phyloP scores from a whole-genome alignment of 495 filamentous ascomycete species.

The Neurospora hispaniola region DNA sequence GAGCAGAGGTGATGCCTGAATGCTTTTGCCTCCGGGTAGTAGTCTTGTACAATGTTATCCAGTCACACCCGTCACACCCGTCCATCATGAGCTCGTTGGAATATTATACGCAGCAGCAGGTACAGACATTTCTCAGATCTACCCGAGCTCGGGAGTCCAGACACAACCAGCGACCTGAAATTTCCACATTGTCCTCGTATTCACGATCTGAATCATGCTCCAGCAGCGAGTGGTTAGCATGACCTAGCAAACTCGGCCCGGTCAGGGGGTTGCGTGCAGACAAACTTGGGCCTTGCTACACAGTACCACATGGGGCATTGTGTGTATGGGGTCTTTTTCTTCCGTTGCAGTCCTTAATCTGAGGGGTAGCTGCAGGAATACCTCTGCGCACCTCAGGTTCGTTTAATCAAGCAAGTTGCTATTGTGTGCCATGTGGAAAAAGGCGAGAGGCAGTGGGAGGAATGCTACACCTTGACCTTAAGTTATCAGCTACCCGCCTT shows the following conservation, averaged over 20 bases:
- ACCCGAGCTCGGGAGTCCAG: background rate
- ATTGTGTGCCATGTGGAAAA: background rate
- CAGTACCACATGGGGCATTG: background rate
- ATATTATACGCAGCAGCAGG: background rate
- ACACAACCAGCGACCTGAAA: background rate
- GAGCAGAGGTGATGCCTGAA: background rate
- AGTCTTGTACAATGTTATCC: background rate
- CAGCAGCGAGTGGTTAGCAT: background rate
- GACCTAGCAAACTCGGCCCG: background rate
- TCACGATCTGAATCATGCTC: background rate
- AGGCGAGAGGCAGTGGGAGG: background rate
- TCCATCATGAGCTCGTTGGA: background rate
- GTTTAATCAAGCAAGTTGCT: background rate
- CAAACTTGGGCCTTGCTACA: background rate
- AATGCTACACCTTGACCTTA: background rate
- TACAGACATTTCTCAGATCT: background rate
- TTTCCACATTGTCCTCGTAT: background rate
- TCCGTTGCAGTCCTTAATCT: slow-evolving; percentile 14
- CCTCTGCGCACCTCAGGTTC: background rate
- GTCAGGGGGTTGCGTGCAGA: background rate
- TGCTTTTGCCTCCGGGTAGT: background rate
- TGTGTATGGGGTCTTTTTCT: background rate
- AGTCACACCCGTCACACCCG: background rate
- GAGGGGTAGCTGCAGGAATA: slow-evolving; percentile 6
- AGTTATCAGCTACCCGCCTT: background rate